phyloP scores from a whole-genome alignment of 805 yeast species.

The Starmera quercuum region DNA sequence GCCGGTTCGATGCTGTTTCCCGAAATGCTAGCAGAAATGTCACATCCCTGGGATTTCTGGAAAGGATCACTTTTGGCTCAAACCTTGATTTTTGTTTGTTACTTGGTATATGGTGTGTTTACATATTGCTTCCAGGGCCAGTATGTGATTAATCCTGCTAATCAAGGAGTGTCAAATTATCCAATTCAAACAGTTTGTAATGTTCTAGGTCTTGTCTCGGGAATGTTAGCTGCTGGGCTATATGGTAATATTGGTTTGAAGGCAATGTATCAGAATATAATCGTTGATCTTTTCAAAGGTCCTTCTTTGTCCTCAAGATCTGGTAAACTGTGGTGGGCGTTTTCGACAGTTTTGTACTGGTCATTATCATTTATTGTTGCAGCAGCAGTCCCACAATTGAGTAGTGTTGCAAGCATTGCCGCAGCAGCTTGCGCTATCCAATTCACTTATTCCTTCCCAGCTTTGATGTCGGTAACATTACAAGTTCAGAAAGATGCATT shows the following conservation, averaged over 20 bases:
- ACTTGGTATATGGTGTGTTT: slow-evolving; percentile 34
- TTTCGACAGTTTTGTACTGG: slow-evolving; percentile 9
- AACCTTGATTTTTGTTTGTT: slow-evolving; percentile 28
- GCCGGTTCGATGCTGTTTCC: slow-evolving; percentile 45
- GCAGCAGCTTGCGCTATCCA: slow-evolving; percentile 11
- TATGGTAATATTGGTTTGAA: slow-evolving; percentile 41
- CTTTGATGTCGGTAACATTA: slow-evolving; percentile 15
- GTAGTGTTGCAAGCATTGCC: slow-evolving; percentile 16
- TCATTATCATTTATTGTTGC: slow-evolving; percentile 10
- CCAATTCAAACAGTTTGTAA: slow-evolving; percentile 30
- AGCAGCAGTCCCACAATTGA: slow-evolving; percentile 22
- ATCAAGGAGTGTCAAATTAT: slow-evolving; percentile 32
- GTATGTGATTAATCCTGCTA: slow-evolving; percentile 34
- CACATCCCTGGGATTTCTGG: slow-evolving; percentile 40
- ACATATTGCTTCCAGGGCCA: slow-evolving; percentile 40
- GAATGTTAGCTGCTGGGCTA: slow-evolving; percentile 35
- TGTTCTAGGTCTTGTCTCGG: slow-evolving; percentile 28
- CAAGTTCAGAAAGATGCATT: slow-evolving; percentile 14
- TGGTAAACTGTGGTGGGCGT: slow-evolving; percentile 19
- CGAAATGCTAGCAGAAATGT: slow-evolving; percentile 42
- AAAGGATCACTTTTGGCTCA: slow-evolving; percentile 39
- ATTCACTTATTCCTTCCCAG: slow-evolving; percentile 21
- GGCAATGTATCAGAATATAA: slow-evolving; percentile 27
- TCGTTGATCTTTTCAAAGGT: slow-evolving; percentile 10
- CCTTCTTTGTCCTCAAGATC: slow-evolving; percentile 12